Base-by-base conservation (phyloP, 768 basidiomycete genomes). In the Phanerochaete sordida region DNA sequence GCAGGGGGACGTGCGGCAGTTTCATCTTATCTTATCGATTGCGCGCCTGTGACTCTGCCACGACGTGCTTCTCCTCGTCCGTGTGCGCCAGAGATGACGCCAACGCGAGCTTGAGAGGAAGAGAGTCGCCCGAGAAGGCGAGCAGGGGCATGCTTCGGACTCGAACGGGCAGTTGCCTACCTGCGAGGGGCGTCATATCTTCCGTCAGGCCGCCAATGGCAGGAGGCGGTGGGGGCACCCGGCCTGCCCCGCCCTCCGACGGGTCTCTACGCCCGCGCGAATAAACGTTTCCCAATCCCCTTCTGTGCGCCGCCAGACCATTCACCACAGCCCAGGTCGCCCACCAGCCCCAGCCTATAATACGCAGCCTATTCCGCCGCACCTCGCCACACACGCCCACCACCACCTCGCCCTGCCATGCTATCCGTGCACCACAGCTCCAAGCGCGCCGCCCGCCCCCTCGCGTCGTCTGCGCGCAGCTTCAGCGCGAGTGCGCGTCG, bases 401-500 rank as follows among this genome's bases (percentile, higher is more conserved):
- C 39, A 43, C 11, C 19, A 4, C 39, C 8, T 43, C 11, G 8
- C 19, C 39, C 19, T 43, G 4, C 39, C 39, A 43, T 43, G 39
- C 39, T 43, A 19, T 43, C 39, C 39, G 39, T 43, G 39, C 39
- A 19, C 39, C 39, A 19, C 4, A 43, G 11, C 8, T 4, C 19
- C 39, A 16, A 4, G 19, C 7, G 19, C 4, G 39, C 11, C 30
- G 50, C 50, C 13, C 50, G n/a, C 15, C 31, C 9, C 50, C 31
- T 7, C 50, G 19, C 50, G 5, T 19, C 27, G n/a, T 28, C 50
- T 7, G 31, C 16, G 28, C 50, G 50, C n/a, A 19, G 52, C 2
- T 68, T 70, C 61, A 67, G 64, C 56, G 58, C 52, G 6, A 66
- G 66, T 1, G 56, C 66, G 0, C 30, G 61, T 0, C 59, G 66